A percentile compares a stretch with the other conserved stretches of the same genome.
Conservation (phyloP, 1,284 basidiomycete genomes). For the Cutaneotrichosporon sp. region DNA sequence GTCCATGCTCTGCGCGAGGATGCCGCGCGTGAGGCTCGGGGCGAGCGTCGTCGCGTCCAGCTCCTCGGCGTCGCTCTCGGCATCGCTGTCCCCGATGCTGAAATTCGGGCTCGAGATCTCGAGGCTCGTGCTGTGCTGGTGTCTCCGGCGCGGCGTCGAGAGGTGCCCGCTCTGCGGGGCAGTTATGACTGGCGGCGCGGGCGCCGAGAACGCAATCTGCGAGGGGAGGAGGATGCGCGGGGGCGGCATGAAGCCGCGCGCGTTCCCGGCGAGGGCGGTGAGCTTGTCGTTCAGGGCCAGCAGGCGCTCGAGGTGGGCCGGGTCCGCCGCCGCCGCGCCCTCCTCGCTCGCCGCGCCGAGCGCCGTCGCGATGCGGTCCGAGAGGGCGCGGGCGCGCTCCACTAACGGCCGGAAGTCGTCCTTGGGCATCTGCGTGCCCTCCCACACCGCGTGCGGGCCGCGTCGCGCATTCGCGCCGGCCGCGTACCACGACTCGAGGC, state of each 20-base stretch:
- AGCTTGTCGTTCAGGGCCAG: conserved; percentile 72
- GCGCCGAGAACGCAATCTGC: conserved; percentile 33
- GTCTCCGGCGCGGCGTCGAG: conserved; percentile 25
- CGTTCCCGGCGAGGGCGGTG: conserved; percentile 55
- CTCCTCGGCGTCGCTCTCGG: conserved; percentile 64
- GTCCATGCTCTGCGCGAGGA: conserved; percentile 7
- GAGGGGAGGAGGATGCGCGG: conserved; percentile 44
- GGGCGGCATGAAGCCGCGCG: conserved; percentile 42
- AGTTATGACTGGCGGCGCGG: conserved; percentile 23
- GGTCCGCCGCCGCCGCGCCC: conserved; percentile 23
- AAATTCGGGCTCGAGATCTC: conserved; percentile 67
- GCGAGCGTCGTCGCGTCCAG: conserved; percentile 25
- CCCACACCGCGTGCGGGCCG: conserved; percentile 39
- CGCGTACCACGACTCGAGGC: conserved; percentile 47
- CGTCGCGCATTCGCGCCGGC: conserved; percentile 22
- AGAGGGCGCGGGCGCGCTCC: conserved; percentile 59
- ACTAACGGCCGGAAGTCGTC: conserved; percentile 51
- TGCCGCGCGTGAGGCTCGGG: background rate
- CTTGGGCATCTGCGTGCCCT: conserved; percentile 47
- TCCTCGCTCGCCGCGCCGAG: conserved; percentile 65
- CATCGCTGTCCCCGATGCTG: conserved; percentile 62
- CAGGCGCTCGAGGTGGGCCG: conserved; percentile 62
- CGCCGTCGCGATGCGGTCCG: conserved; percentile 63
- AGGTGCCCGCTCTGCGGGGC: conserved; percentile 2
- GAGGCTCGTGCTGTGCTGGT: conserved; percentile 39